Evolutionary conservation across 2,329 filamentous ascomycete species (phyloP), one percentile per base, ranked within the genome.

Genomic region (Paraphaeosphaeria minitans): DNA sequence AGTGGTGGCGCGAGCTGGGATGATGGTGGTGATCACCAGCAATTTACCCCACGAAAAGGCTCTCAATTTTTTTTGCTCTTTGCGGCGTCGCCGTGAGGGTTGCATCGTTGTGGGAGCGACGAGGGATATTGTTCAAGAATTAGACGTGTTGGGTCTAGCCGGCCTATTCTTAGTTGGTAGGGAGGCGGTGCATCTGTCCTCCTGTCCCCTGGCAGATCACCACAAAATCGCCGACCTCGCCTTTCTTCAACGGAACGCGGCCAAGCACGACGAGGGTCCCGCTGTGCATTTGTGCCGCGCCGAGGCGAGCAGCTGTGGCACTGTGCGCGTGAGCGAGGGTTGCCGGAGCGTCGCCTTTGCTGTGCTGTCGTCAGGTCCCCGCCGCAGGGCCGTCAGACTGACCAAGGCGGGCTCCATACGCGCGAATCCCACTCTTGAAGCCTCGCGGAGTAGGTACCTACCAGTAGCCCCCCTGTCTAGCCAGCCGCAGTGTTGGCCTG

Each of bases 341-440:
- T 57, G 21, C 43, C n/a, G 6, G 37, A 8, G 37, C 16, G 13
- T 16, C 24, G 24, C 13, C 33, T 41, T 31, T 24, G 22, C 35
- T 19, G 37, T 35, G 61, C 56, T 42, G 57, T 60, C 48, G 62
- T 68, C 64, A 66, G 63, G 67, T 63, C 60, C 60, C 58, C 57
- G 57, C 57, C 55, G 58, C 58, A 65, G 55, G 55, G 61, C 57
- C 59, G 56, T 57, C 61, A 58, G 64, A 64, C 55, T 66, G 64
- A 53, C 64, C 62, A 52, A 60, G 50, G 57, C 62, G 63, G 65
- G 62, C 61, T 63, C 64, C 64, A 63, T 62, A 60, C 60, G 52
- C 67, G 61, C 60, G 56, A 63, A 57, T 67, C 55, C 59, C 64
- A 62, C 60, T 55, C 50, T 52, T 68, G 58, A 66, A 71, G 66